These are phyloP conservation scores for Fusarium setosum DNA, from an alignment of 2,329 filamentous ascomycete genomes.

Conservation along the genomic window DNA sequence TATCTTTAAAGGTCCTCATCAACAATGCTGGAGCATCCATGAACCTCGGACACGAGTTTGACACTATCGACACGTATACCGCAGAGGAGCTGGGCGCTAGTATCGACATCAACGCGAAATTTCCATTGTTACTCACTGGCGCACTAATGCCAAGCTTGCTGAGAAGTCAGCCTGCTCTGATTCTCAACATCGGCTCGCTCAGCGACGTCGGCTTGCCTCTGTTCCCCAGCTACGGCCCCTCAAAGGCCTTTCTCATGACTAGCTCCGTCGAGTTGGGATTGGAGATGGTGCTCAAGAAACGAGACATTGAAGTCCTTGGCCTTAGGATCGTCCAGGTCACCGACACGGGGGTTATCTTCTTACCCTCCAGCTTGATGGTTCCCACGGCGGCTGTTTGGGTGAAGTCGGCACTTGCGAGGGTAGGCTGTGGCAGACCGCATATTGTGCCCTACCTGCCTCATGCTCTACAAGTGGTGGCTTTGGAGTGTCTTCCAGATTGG, in stretches of 20 bases:
- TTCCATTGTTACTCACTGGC: neutral
- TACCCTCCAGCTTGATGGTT: neutral
- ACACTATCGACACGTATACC: neutral
- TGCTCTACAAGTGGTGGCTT: neutral
- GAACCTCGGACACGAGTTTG: neutral
- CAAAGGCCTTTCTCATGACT: neutral
- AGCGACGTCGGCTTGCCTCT: neutral
- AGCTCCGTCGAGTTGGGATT: neutral
- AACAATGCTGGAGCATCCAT: conserved; percentile 46
- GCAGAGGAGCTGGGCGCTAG: neutral
- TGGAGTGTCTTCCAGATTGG: neutral
- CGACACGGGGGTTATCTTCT: neutral
- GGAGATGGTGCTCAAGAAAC: neutral
- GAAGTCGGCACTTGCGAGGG: neutral
- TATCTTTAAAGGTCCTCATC: conserved; percentile 43
- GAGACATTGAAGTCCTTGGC: conserved; percentile 2
- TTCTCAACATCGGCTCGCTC: neutral
- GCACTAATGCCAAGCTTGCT: neutral
- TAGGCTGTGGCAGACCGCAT: conserved; percentile 2
- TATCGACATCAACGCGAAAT: neutral
- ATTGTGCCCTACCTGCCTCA: conserved; percentile 6
- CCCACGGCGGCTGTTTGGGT: neutral
- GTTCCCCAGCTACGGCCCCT: neutral
- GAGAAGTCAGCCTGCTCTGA: neutral
- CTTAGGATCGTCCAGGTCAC: neutral